Base-by-base conservation (phyloP, 2,329 filamentous ascomycete genomes). In the Pseudopithomyces chartarum region DNA sequence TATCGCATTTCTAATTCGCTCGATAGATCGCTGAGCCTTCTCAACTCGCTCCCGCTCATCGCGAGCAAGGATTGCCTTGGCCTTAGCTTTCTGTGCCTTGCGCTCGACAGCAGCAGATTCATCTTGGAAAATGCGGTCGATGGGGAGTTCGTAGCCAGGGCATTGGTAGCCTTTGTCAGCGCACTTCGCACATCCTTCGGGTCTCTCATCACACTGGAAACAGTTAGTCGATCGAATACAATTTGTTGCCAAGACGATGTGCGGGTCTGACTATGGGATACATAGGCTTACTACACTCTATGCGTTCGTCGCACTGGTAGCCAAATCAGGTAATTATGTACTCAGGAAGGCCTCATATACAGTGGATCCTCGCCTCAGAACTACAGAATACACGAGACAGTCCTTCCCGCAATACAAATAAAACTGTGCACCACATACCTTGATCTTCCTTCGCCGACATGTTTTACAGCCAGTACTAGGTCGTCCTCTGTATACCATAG, bases 361-460 rank as follows among this genome's bases (percentile, higher is more conserved):
- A 42, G 19, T 11, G 13, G 17, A 38, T 49, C 39, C 20, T 17
- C 38, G 33, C 7, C 38, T 6, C 23, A 19, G 11, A 2, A 38
- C 15, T 7, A 19, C 6, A 34, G 13, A 32, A 43, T 46, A 42
- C 26, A 40, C 12, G 38, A 17, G 8, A 23, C 13, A 13, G 19
- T 8, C 2, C 10, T 10, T 40, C 38, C 19, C 33, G 20, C 19
- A 32, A n/a, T 22, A 17, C 23, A 47, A 32, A 52, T 44, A 48
- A 52, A 32, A 42, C 13, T 29, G 3, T 39, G 26, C 20, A 22
- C 45, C 15, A 58, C 70, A 54, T 48, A 78, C 76, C 65, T 76
- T 77, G 42, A 78, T 70, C 57, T 78, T 79, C 45, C 76, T 70
- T 48, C 76, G 68, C n/a, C 76, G 70, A 60, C 76, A 79, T 47